A percentile compares a stretch with the other conserved stretches of the same genome.
These are phyloP conservation scores for Cucumis sativus DNA, from an alignment of 306 rosid genomes.

Conservation along the genomic window DNA sequence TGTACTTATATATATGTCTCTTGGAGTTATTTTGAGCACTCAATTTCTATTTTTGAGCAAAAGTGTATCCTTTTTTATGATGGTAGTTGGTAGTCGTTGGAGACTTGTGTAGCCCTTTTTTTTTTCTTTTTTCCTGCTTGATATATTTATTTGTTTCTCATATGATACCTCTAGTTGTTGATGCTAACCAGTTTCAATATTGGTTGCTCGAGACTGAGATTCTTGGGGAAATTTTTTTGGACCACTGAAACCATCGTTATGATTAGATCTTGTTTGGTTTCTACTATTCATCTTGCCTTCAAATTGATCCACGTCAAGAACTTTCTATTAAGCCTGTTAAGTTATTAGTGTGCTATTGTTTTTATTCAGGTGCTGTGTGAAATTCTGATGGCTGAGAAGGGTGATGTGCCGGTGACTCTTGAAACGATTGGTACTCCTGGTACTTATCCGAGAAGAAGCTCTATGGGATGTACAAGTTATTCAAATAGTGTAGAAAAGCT, in stretches of 20 bases:
- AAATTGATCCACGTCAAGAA: too few species aligned
- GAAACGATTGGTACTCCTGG: constrained; percentile 17
- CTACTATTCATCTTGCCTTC: background rate
- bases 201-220: background rate
- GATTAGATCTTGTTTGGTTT: background rate
- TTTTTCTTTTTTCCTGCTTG: background rate
- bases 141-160: background rate
- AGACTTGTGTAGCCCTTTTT: background rate
- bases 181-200: background rate
- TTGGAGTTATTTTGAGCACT: background rate
- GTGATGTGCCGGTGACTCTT: constrained; percentile 16
- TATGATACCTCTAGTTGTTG: background rate
- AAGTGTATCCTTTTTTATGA: background rate
- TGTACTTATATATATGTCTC: background rate
- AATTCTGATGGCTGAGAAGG: constrained; percentile 39
- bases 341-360: background rate
- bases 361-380: constrained; percentile 31
- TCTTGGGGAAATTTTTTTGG: background rate
- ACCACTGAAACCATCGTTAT: background rate
- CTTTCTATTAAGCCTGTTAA: background rate
- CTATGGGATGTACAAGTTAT: constrained; percentile 31
- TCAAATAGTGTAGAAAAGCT: constrained; percentile 18
- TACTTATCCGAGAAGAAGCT: constrained; percentile 31
- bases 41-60: background rate
- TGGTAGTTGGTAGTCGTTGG: background rate